A percentile compares a stretch with the other conserved stretches of the same genome.
These are phyloP conservation scores for Solanum aculeatissimum DNA, from an alignment of 305 asterid species.

Conservation along the genomic window DNA sequence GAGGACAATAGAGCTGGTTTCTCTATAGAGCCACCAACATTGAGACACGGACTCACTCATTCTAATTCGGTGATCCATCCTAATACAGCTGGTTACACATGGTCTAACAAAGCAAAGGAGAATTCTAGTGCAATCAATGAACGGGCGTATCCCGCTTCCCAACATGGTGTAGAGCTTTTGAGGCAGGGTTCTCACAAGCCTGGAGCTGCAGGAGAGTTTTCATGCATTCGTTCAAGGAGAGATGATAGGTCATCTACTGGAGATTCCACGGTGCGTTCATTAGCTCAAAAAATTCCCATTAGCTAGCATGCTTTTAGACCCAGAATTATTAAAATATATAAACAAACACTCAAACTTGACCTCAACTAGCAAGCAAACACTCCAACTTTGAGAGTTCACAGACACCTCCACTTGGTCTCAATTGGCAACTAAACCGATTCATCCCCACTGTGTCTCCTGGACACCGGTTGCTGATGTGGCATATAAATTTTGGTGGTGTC, in stretches of 20 bases:
- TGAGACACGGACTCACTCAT: conserved; percentile 23
- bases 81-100: conserved; percentile 28
- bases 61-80: conserved; percentile 70
- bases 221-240: conserved; percentile 15
- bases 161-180: conserved; percentile 21
- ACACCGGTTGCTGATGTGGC: background rate
- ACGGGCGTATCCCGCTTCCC: conserved; percentile 18
- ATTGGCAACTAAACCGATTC: background rate
- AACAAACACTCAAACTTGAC: background rate
- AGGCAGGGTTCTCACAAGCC: conserved; percentile 41
- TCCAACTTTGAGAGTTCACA: background rate
- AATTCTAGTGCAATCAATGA: background rate
- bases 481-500: background rate
- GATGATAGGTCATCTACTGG: conserved; percentile 17
- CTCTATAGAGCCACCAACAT: conserved; percentile 56
- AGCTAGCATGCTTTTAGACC: background rate
- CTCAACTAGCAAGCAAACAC: background rate
- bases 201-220: conserved; percentile 20
- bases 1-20: conserved; percentile 57
- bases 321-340: background rate
- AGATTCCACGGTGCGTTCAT: conserved; percentile 35
- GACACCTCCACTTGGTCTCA: background rate
- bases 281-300: background rate
- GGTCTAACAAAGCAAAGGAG: conserved; percentile 26
- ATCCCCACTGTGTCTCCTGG: background rate